A percentile compares a stretch with the other conserved stretches of the same genome.
phyloP scores from a whole-genome alignment of 1,284 basidiomycete species.

The Trametes sp. region DNA sequence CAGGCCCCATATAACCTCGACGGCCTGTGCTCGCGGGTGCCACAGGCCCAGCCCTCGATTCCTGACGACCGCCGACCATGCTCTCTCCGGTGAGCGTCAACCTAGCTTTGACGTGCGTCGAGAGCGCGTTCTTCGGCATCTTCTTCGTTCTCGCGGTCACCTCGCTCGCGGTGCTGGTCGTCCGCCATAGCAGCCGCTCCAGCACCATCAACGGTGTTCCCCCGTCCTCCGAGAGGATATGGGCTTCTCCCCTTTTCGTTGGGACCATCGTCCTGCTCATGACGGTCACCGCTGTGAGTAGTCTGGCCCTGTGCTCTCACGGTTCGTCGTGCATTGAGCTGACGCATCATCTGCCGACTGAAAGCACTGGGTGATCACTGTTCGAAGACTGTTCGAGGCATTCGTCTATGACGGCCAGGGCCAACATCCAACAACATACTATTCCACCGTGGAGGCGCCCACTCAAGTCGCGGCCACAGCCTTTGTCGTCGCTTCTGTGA shows the following conservation, averaged over 20 bases:
- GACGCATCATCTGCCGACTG: too few relatives aligned
- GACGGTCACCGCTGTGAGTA: conserved; percentile 15
- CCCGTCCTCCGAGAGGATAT: conserved; percentile 5
- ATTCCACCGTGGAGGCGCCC: conserved; percentile 11
- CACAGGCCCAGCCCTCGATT: background rate
- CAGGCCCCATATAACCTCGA: conserved; percentile 2
- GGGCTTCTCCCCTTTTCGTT: conserved; percentile 9
- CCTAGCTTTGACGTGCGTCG: conserved; percentile 14
- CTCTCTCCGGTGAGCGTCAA: conserved; percentile 16
- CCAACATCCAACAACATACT: conserved; percentile 11
- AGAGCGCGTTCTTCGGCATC: conserved; percentile 16
- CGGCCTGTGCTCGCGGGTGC: background rate
- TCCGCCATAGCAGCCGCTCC: conserved; percentile 12
- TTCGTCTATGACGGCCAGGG: conserved; percentile 20
- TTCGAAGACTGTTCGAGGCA: conserved; percentile 26
- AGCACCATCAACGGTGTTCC: background rate
- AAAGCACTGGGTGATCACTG: conserved; percentile 31
- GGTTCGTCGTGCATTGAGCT: background rate
- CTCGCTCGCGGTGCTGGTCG: conserved; percentile 16
- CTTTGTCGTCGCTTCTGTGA: conserved; percentile 23
- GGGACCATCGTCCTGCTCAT: conserved; percentile 11
- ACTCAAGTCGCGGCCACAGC: conserved; percentile 25
- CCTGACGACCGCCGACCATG: conserved; percentile 5
- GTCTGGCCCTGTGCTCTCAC: too few relatives aligned
- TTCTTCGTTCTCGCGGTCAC: conserved; percentile 21